A percentile compares a stretch with the other conserved stretches of the same genome.
Conservation (phyloP, 1,284 basidiomycete species). For the Boletus austroedulis region DNA sequence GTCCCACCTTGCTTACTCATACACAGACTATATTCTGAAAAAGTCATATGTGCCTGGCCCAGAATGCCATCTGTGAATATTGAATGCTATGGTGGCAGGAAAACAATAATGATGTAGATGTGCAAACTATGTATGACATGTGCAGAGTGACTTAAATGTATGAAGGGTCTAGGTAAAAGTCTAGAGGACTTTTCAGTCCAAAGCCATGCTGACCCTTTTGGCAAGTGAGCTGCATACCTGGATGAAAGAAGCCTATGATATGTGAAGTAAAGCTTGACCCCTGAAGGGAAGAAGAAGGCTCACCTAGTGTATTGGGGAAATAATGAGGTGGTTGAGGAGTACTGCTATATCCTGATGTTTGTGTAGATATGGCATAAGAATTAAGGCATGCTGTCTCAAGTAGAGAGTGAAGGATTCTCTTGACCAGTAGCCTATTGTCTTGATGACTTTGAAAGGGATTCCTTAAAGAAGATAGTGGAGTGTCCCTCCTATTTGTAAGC, state of each 20-base stretch:
- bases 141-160: too few species aligned
- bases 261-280: neutral
- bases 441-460: slow-evolving; percentile 2
- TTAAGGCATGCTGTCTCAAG: neutral
- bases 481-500: too few species aligned
- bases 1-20: neutral
- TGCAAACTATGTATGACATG: too few species aligned
- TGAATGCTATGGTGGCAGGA: too few species aligned
- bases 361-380: neutral
- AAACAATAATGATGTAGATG: too few species aligned
- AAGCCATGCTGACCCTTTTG: too few species aligned
- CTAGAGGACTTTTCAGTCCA: too few species aligned
- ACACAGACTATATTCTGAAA: neutral
- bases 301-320: neutral
- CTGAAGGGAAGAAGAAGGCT: neutral
- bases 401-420: neutral
- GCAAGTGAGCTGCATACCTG: neutral
- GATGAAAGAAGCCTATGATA: neutral
- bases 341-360: neutral
- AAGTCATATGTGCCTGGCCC: neutral
- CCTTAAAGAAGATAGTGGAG: too few species aligned
- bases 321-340: neutral
- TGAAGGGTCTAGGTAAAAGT: neutral
- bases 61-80: neutral
- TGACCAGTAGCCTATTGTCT: slow-evolving; percentile 2